These are phyloP conservation scores for Aquilaria agallochum DNA, from an alignment of 441 rosid species.

Conservation along the genomic window DNA sequence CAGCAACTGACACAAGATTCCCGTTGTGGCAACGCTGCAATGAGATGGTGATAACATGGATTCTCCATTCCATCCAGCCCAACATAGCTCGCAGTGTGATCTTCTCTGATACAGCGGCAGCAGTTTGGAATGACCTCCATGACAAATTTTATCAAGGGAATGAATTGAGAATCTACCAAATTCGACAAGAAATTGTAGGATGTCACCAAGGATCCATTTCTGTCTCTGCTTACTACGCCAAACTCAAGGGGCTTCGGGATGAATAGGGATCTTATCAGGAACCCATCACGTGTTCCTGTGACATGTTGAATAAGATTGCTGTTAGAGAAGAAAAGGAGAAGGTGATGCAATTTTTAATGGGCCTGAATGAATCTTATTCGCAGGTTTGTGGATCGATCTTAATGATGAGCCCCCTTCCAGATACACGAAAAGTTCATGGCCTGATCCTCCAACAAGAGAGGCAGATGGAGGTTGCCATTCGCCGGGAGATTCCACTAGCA, in stretches of 20 bases:
- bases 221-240: not conserved
- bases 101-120: not conserved
- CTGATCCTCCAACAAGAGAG: too few relatives aligned
- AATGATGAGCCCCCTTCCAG: too few relatives aligned
- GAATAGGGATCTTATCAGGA: too few relatives aligned
- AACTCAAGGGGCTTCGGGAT: not conserved
- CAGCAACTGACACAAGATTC: not conserved
- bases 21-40: not conserved
- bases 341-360: too few relatives aligned
- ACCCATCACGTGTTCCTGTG: too few relatives aligned
- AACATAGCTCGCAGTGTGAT: not conserved
- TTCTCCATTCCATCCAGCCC: not conserved
- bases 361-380: too few relatives aligned
- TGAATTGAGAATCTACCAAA: not conserved
- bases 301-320: too few relatives aligned
- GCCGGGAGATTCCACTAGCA: too few relatives aligned
- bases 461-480: too few relatives aligned
- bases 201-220: slow-evolving; percentile 7
- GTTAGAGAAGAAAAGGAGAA: too few relatives aligned
- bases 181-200: not conserved
- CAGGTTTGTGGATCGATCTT: too few relatives aligned
- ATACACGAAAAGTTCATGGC: too few relatives aligned
- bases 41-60: slow-evolving; percentile 3
- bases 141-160: slow-evolving; percentile 7
- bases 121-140: slow-evolving; percentile 3